A percentile compares a stretch with the other conserved stretches of the same genome.
Evolutionary conservation across 768 basidiomycete genomes (phyloP).

Genomic region (Russula vinacea): DNA sequence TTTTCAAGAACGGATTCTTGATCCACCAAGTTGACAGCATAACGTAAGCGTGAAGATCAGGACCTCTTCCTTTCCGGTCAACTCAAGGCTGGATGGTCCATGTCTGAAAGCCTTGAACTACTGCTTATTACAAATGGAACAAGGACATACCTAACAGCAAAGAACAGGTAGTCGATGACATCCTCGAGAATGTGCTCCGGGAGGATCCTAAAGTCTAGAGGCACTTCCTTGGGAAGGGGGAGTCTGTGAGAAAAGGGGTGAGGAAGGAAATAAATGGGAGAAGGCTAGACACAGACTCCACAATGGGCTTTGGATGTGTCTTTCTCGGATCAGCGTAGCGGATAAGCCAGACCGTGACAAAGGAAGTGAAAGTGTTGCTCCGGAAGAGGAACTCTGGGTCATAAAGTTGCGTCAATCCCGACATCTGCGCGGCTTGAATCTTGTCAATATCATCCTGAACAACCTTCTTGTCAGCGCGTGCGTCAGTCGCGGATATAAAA

Average conservation of each 20-base stretch:
- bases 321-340: slow-evolving; percentile 81
- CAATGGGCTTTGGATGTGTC: slow-evolving; percentile 64
- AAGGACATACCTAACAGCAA: slow-evolving; percentile 66
- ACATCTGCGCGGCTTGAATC: slow-evolving; percentile 66
- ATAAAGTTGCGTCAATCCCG: slow-evolving; percentile 80
- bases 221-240: slow-evolving; percentile 82
- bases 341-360: slow-evolving; percentile 92
- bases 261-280: neutral
- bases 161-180: slow-evolving; percentile 84
- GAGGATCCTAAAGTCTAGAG: slow-evolving; percentile 77
- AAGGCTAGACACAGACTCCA: slow-evolving; percentile 51
- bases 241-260: slow-evolving; percentile 48
- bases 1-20: slow-evolving; percentile 97
- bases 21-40: slow-evolving; percentile 94
- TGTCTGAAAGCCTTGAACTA: slow-evolving; percentile 39
- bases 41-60: slow-evolving; percentile 88
- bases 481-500: neutral
- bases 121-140: neutral
- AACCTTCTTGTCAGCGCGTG: slow-evolving; percentile 3
- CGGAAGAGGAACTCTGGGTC: slow-evolving; percentile 82
- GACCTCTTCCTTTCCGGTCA: slow-evolving; percentile 82
- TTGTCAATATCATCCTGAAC: slow-evolving; percentile 65
- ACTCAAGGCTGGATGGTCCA: slow-evolving; percentile 75
- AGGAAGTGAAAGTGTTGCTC: slow-evolving; percentile 79
- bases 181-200: slow-evolving; percentile 96